phyloP scores from a whole-genome alignment of 805 yeast genomes.

The Lipomyces lipofer region DNA sequence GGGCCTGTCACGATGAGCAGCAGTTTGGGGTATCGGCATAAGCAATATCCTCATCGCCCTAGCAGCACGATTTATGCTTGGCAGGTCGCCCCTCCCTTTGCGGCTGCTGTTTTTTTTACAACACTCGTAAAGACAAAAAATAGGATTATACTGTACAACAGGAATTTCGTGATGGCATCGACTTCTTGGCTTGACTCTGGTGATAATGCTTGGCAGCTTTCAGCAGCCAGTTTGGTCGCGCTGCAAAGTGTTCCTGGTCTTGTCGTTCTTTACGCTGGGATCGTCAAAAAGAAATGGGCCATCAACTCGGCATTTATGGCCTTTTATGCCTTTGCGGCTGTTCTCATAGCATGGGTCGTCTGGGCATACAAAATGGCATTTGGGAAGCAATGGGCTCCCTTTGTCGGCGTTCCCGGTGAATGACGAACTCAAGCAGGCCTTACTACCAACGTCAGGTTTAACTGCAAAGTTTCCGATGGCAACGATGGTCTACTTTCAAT shows the following conservation, averaged over 20 bases:
- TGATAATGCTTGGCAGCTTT: conserved; percentile 8
- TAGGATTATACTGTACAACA: no score
- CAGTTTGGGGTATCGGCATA: no score
- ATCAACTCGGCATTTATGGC: conserved; percentile 8
- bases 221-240: conserved; percentile 2
- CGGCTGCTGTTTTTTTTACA: no score
- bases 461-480: conserved; percentile 1
- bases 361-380: conserved; percentile 1
- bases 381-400: conserved; percentile 4
- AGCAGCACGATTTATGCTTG: no score
- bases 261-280: conserved; percentile 3
- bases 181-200: conserved; percentile 6
- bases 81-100: no score
- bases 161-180: no score
- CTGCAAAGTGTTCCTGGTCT: conserved; percentile 5
- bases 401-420: conserved; percentile 1
- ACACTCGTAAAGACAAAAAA: no score
- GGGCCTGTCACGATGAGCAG: no score
- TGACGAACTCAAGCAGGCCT: conserved; percentile 1
- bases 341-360: conserved; percentile 1
- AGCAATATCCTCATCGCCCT: no score
- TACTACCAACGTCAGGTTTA: not conserved
- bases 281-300: conserved; percentile 6
- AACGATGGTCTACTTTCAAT: conserved; percentile 4
- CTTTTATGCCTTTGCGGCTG: conserved; percentile 7